Evolutionary conservation across 352 stramenopile species (phyloP).

Genomic region (Phytophthora chlamydospora): DNA sequence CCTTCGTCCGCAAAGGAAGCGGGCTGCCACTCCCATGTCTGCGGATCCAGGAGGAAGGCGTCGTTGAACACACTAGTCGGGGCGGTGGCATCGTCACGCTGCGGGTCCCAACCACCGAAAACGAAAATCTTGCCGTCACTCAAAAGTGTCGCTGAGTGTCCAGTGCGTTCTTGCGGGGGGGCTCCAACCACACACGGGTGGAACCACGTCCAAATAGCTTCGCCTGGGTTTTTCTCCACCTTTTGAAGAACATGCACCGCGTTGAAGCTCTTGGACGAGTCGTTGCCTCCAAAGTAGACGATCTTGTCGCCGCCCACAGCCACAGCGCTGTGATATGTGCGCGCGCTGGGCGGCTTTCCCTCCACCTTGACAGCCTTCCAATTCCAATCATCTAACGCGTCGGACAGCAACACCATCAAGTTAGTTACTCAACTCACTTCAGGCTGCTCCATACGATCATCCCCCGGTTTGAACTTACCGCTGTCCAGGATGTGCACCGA

Average conservation of each 20-base stretch:
- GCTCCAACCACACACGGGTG: conserved; percentile 81
- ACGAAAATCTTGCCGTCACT: conserved; percentile 89
- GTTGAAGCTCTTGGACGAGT: conserved; percentile 92
- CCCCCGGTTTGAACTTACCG: conserved; percentile 33
- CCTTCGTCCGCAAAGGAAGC: conserved; percentile 47
- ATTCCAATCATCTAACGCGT: conserved; percentile 89
- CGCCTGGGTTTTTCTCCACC: conserved; percentile 24
- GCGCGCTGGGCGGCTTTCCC: conserved; percentile 84
- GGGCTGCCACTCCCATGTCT: conserved; percentile 90
- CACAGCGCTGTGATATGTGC: conserved; percentile 92
- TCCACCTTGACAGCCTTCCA: conserved; percentile 91
- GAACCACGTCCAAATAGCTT: conserved; percentile 84
- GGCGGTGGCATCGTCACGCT: conserved; percentile 53
- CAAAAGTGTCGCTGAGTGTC: conserved; percentile 90
- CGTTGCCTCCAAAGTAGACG: conserved; percentile 95
- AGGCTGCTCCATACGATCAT: neutral
- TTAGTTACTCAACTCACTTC: conserved; percentile 6
- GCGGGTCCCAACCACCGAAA: conserved; percentile 94
- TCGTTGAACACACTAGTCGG: conserved; percentile 85
- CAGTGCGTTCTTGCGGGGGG: conserved; percentile 82
- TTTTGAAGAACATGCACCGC: conserved; percentile 92
- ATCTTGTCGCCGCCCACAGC: conserved; percentile 68
- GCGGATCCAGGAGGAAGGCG: conserved; percentile 91
- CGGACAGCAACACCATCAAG: conserved; percentile 7
- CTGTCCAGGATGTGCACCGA: conserved; percentile 80